phyloP scores from a whole-genome alignment of 768 basidiomycete species.

The Galerina sulciceps region DNA sequence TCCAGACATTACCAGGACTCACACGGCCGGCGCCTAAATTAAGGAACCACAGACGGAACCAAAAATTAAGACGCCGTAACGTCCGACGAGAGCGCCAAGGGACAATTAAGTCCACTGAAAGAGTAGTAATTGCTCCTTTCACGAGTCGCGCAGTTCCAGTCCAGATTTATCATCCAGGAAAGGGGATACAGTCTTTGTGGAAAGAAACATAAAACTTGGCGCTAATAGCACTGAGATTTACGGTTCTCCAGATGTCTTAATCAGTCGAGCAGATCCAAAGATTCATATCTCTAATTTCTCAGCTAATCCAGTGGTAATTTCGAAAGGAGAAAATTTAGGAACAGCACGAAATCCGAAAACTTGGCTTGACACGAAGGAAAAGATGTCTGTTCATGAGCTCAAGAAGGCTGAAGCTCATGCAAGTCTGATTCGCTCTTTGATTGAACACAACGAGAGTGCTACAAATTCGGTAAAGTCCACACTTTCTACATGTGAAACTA shows the following conservation, averaged over 20 bases:
- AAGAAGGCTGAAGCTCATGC: neutral
- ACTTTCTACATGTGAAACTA: too few species aligned
- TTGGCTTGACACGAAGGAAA: slow-evolving; percentile 16
- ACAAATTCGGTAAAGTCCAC: neutral
- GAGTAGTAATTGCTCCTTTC: slow-evolving; percentile 15
- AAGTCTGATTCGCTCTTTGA: neutral
- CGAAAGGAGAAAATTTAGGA: slow-evolving; percentile 17
- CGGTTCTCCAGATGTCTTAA: slow-evolving; percentile 19
- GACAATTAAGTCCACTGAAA: too few species aligned
- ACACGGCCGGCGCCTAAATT: neutral
- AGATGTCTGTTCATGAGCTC: neutral
- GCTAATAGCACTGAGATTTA: slow-evolving; percentile 10
- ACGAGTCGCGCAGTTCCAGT: slow-evolving; percentile 14
- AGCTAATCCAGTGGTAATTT: slow-evolving; percentile 4
- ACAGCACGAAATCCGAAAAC: slow-evolving; percentile 7
- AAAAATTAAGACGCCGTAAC: neutral
- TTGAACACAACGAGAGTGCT: neutral
- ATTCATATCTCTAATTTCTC: slow-evolving; percentile 13
- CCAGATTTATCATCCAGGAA: neutral
- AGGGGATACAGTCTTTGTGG: slow-evolving; percentile 12
- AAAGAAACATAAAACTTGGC: slow-evolving; percentile 2
- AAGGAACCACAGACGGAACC: neutral
- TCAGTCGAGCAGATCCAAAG: neutral
- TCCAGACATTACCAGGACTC: slow-evolving; percentile 1
- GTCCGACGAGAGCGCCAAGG: slow-evolving; percentile 3